Percentiles rank a stretch among this genome's conserved stretches.
Evolutionary conservation across 495 filamentous ascomycete species (phyloP).

Genomic region (Hypoxylon cercidicola): DNA sequence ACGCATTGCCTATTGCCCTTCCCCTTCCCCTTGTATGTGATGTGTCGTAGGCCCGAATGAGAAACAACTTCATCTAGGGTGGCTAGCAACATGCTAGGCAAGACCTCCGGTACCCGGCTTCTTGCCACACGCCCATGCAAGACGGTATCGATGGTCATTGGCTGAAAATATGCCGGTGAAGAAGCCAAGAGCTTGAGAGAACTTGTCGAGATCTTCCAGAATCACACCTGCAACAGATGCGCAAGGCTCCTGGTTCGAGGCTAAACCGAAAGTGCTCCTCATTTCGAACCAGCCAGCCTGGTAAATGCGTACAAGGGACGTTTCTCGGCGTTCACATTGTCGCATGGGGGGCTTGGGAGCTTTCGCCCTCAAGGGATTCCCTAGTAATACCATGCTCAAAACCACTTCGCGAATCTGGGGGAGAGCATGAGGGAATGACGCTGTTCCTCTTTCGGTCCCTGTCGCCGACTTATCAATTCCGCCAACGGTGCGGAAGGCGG

Average conservation of each 20-base stretch:
- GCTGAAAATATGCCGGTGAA: conserved; percentile 38
- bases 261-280: conserved; percentile 31
- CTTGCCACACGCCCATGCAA: conserved; percentile 28
- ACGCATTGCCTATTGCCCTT: conserved; percentile 15
- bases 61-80: conserved; percentile 34
- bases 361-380: conserved; percentile 22
- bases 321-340: conserved; percentile 26
- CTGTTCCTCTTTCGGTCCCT: conserved; percentile 38
- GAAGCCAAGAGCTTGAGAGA: conserved; percentile 37
- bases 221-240: conserved; percentile 36
- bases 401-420: conserved; percentile 42
- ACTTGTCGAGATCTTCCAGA: conserved; percentile 43
- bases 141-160: conserved; percentile 36
- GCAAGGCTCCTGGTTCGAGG: conserved; percentile 31
- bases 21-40: conserved; percentile 29
- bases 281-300: conserved; percentile 18
- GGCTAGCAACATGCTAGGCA: conserved; percentile 21
- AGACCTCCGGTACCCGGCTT: conserved; percentile 19
- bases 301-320: conserved; percentile 10
- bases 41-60: conserved; percentile 40
- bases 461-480: conserved; percentile 37
- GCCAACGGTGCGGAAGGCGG: conserved; percentile 39
- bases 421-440: conserved; percentile 22
- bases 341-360: conserved; percentile 16
- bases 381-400: conserved; percentile 17